Evolutionary conservation across 2,329 filamentous ascomycete genomes (phyloP).

Genomic region (Verticillium klebahnii): DNA sequence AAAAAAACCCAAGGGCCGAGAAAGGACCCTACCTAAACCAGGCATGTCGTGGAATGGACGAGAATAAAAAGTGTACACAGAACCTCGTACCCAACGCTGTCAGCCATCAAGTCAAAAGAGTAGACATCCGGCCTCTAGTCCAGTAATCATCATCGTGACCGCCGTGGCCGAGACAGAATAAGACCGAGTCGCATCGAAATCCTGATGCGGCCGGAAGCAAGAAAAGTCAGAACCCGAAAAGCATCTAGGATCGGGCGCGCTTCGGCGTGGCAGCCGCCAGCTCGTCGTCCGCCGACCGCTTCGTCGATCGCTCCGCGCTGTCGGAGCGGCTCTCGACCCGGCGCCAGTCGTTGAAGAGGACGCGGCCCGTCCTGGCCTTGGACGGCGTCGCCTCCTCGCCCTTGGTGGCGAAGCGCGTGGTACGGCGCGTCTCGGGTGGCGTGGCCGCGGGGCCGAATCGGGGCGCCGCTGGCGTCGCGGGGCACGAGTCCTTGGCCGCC

Average conservation of each 20-base stretch:
- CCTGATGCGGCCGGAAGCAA: neutral
- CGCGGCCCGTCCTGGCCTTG: conserved; percentile 35
- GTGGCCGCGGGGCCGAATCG: conserved; percentile 52
- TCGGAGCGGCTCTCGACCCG: conserved; percentile 51
- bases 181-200: neutral
- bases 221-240: conserved; percentile 1
- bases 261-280: conserved; percentile 25
- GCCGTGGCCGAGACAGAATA: neutral
- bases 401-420: conserved; percentile 53
- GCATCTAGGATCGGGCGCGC: conserved; percentile 23
- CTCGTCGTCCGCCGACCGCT: conserved; percentile 6
- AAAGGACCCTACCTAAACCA: neutral
- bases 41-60: neutral
- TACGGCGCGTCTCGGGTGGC: conserved; percentile 57
- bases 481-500: conserved; percentile 7
- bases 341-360: conserved; percentile 65
- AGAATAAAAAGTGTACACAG: neutral
- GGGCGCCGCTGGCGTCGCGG: conserved; percentile 48
- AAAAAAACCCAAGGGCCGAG: neutral
- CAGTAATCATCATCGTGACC: neutral
- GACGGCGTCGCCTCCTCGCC: conserved; percentile 34
- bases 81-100: neutral
- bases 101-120: neutral
- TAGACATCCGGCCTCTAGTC: neutral
- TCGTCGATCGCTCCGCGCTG: neutral